Percentiles rank a stretch among this genome's conserved stretches.
Evolutionary conservation across 164 flowering plant genomes (phyloP).

Genomic region (Hamamelis virginiana): DNA sequence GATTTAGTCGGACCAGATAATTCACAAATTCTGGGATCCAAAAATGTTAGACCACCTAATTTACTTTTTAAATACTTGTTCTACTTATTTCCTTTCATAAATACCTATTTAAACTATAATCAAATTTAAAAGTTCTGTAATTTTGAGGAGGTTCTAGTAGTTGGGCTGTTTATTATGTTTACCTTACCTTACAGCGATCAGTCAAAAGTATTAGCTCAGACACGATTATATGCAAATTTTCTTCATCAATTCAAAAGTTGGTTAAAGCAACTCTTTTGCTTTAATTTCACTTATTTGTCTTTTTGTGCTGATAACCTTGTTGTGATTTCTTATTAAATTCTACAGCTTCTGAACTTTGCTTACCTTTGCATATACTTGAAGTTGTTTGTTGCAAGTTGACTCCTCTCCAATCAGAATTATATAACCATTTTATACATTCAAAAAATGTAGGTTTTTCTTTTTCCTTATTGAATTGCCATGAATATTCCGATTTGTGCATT

Average conservation of each 20-base stretch:
- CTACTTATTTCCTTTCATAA: too few relatives aligned
- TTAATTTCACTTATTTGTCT: background rate
- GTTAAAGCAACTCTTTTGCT: background rate
- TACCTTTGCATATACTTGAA: slow-evolving; percentile 76
- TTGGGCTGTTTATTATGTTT: background rate
- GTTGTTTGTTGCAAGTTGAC: slow-evolving; percentile 98
- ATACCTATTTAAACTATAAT: too few relatives aligned
- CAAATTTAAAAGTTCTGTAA: too few relatives aligned
- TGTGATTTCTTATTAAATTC: background rate
- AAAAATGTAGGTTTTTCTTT: slow-evolving; percentile 68
- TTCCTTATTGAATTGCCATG: background rate
- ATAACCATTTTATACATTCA: slow-evolving; percentile 90
- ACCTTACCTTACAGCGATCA: background rate
- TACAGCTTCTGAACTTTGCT: background rate
- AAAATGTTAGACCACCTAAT: background rate
- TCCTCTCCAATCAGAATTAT: slow-evolving; percentile 76
- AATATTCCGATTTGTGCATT: background rate
- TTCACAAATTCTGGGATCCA: background rate
- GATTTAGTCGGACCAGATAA: background rate
- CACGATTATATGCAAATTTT: background rate
- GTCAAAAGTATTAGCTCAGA: background rate
- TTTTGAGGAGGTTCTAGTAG: background rate
- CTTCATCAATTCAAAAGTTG: background rate
- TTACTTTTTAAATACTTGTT: too few relatives aligned
- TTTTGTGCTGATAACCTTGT: too few relatives aligned